Evolutionary conservation across 345 rosid species (phyloP), one percentile per base, ranked within the genome.

Genomic region (Rhizophora mangle): DNA sequence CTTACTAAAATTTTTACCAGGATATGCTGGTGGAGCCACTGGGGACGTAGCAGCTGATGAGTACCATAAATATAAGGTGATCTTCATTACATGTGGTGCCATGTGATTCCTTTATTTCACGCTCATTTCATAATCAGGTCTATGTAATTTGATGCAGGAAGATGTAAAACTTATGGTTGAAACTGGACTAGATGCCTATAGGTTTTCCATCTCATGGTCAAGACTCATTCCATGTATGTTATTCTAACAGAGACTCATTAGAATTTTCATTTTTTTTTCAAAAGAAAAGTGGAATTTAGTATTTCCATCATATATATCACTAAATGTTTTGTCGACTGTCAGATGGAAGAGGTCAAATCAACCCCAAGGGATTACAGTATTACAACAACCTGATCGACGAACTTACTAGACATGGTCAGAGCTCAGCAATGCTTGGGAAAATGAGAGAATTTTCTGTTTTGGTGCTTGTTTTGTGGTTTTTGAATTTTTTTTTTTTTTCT

Each of bases 191-290:
- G 89, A 85, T 52, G 92, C 90, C 69, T 91, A 85, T 62, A 84
- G 88, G 73, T 88, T 87, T 77, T 91, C 92, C 70, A 88, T 88
- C 65, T 88, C 97, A 19, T 89, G 89, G 92, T 83, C 95, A 22
- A 87, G 95, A 70, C 92, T 91, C 56, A 82, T 88, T 54, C 97
- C 89, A 32, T 70, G 97, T 88, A 84, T 11, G 70, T 20, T 60
- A 2, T 22, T 62, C 63, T 58, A 51, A 26, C 53, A 30, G 60
- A 61, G 26, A 13, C 6, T 8, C 43, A 37, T 37, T 29, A 29
- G 31, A 29, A 29, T 29, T 29, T 24, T 1, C 24, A 0, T 24
- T 24, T 24, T 24, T 24, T 24, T 24, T 24, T 24, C 1, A 29
- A 29, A 29, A 29, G 4, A 1, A 4, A 37, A 37, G 0, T 2